A percentile compares a stretch with the other conserved stretches of the same genome.
Conservation (phyloP, 441 rosid species). For the Populus hybrid region DNA sequence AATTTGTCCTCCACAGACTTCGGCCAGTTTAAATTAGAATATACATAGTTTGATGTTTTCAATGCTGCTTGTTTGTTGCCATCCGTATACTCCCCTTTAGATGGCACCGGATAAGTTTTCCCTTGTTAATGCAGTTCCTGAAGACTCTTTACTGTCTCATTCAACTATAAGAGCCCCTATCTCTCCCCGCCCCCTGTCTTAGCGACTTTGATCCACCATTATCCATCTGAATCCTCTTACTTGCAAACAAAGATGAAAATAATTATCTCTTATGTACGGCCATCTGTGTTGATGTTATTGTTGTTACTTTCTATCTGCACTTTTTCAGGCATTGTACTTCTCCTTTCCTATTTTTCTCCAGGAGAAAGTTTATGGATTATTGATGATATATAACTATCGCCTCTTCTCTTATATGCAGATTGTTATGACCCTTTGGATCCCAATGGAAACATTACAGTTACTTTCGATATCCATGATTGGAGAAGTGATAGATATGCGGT, state of each 20-base stretch:
- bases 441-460: constrained; percentile 50
- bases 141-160: neutral
- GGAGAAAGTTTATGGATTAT: neutral
- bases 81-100: neutral
- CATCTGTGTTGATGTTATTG: constrained; percentile 14
- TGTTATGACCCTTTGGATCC: constrained; percentile 35
- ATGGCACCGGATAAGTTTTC: constrained; percentile 1
- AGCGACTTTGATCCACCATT: neutral
- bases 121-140: constrained; percentile 8
- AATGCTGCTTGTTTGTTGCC: constrained; percentile 23
- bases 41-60: constrained; percentile 22
- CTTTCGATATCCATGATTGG: constrained; percentile 46
- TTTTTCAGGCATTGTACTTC: constrained; percentile 36
- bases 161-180: neutral
- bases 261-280: neutral
- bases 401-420: constrained; percentile 30
- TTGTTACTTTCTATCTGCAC: constrained; percentile 23
- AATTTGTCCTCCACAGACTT: neutral
- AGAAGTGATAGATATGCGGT: constrained; percentile 54
- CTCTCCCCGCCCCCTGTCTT: too few species aligned
- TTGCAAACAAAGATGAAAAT: constrained; percentile 23
- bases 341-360: neutral
- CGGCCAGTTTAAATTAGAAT: neutral
- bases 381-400: neutral
- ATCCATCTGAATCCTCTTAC: neutral